Evolutionary conservation across 1,139 yeast species (phyloP).

Genomic region (Tardiomyces depauwii): DNA sequence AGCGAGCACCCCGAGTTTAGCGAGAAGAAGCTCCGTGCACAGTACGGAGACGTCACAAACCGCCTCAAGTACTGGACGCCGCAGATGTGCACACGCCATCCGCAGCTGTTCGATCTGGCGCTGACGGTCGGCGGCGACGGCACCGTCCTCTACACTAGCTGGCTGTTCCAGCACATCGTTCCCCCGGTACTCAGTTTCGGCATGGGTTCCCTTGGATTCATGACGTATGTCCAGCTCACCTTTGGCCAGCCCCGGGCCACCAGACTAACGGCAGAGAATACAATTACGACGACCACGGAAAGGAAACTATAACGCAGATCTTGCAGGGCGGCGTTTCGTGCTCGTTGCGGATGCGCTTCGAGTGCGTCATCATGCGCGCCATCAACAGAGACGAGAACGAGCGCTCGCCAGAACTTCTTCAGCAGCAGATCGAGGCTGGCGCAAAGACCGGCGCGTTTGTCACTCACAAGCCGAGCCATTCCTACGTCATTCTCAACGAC

Average conservation of each 20-base stretch:
- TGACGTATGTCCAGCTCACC: slow-evolving; percentile 28
- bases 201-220: slow-evolving; percentile 73
- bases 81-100: slow-evolving; percentile 36
- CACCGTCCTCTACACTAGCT: slow-evolving; percentile 61
- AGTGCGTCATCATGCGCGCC: slow-evolving; percentile 55
- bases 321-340: slow-evolving; percentile 54
- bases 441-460: slow-evolving; percentile 16
- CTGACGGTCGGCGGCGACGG: slow-evolving; percentile 77
- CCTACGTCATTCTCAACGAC: slow-evolving; percentile 67
- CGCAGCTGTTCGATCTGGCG: slow-evolving; percentile 43
- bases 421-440: slow-evolving; percentile 24
- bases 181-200: slow-evolving; percentile 82
- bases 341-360: slow-evolving; percentile 63
- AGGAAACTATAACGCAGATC: slow-evolving; percentile 42
- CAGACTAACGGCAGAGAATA: slow-evolving; percentile 35
- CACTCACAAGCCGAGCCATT: slow-evolving; percentile 25
- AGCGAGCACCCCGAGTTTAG: slow-evolving; percentile 35
- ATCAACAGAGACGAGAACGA: slow-evolving; percentile 10
- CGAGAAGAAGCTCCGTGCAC: slow-evolving; percentile 26
- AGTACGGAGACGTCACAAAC: slow-evolving; percentile 28
- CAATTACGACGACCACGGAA: slow-evolving; percentile 41
- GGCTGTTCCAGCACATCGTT: slow-evolving; percentile 51
- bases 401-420: slow-evolving; percentile 15
- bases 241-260: slow-evolving; percentile 1
- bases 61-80: slow-evolving; percentile 49